Conservation (phyloP, 2,329 filamentous ascomycete genomes). For the Pseudogymnoascus sp. region DNA sequence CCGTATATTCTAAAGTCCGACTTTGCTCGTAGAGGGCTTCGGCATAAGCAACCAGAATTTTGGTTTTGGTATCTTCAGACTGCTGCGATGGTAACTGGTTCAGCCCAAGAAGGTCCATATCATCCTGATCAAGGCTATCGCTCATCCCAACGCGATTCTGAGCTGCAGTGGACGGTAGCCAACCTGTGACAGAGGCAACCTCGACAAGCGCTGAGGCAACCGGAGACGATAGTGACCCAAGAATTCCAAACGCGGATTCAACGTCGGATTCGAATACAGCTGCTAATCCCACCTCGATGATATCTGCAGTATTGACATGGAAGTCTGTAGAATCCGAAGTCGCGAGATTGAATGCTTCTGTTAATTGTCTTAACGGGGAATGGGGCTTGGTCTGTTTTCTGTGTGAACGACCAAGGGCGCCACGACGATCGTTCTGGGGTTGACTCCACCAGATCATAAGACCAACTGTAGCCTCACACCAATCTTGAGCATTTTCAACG, state of each 20-base stretch:
- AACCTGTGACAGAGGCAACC: conserved; percentile 73
- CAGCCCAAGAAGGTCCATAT: conserved; percentile 73
- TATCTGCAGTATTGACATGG: conserved; percentile 66
- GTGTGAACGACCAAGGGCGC: conserved; percentile 23
- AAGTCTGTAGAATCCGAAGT: conserved; percentile 64
- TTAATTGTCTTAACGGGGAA: conserved; percentile 44
- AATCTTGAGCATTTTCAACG: conserved; percentile 72
- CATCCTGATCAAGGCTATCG: conserved; percentile 69
- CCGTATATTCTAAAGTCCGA: conserved; percentile 28
- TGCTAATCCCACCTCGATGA: conserved; percentile 73
- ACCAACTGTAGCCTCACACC: conserved; percentile 81
- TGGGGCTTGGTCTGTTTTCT: conserved; percentile 12
- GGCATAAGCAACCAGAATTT: conserved; percentile 70
- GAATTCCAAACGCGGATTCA: conserved; percentile 65
- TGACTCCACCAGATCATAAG: conserved; percentile 92
- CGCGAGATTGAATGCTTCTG: conserved; percentile 58
- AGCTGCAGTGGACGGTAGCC: conserved; percentile 60
- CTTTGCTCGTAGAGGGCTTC: conserved; percentile 52
- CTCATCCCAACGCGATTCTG: conserved; percentile 46
- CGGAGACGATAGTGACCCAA: conserved; percentile 74
- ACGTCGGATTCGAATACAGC: conserved; percentile 77
- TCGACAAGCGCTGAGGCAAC: conserved; percentile 74
- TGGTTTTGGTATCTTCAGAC: conserved; percentile 65
- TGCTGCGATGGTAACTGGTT: conserved; percentile 46
- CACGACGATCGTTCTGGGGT: conserved; percentile 45